Evolutionary conservation across 2,329 filamentous ascomycete genomes (phyloP).

Genomic region (Hyphodiscus sp.): DNA sequence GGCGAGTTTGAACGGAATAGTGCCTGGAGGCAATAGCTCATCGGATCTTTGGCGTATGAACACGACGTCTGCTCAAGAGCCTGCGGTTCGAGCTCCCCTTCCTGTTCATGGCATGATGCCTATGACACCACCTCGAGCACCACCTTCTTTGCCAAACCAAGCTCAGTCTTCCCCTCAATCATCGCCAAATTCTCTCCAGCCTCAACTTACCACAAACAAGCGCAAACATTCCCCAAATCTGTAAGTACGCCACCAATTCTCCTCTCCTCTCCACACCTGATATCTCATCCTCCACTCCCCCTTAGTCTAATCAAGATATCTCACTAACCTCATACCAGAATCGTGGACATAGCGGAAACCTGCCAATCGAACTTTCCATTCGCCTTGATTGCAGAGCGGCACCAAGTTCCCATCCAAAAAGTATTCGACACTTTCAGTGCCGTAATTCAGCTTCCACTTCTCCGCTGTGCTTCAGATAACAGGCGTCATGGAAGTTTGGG

Average conservation of each 20-base stretch:
- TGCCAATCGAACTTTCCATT: conserved; percentile 41
- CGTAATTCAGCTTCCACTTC: conserved; percentile 42
- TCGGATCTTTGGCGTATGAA: background rate
- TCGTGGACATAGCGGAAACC: conserved; percentile 44
- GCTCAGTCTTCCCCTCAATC: background rate
- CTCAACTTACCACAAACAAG: background rate
- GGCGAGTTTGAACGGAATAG: background rate
- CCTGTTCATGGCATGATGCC: background rate
- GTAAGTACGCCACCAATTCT: conserved; percentile 11
- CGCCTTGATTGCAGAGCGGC: conserved; percentile 38
- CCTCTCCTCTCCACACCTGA: conserved; percentile 2
- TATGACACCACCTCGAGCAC: background rate
- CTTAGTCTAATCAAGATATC: too few relatives aligned
- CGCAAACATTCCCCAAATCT: conserved; percentile 21
- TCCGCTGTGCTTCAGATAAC: conserved; percentile 40
- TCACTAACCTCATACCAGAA: conserved; percentile 32
- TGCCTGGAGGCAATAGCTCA: background rate
- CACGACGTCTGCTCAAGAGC: background rate
- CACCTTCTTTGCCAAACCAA: background rate
- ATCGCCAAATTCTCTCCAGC: background rate
- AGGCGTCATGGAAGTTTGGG: conserved; percentile 36
- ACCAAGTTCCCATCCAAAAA: conserved; percentile 36
- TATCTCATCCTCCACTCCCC: conserved; percentile 15
- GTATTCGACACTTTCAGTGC: conserved; percentile 42
- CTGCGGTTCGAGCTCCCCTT: background rate